A percentile compares a stretch with the other conserved stretches of the same genome.
phyloP scores from a whole-genome alignment of 2,329 filamentous ascomycete genomes.

The Juglanconis sp. region DNA sequence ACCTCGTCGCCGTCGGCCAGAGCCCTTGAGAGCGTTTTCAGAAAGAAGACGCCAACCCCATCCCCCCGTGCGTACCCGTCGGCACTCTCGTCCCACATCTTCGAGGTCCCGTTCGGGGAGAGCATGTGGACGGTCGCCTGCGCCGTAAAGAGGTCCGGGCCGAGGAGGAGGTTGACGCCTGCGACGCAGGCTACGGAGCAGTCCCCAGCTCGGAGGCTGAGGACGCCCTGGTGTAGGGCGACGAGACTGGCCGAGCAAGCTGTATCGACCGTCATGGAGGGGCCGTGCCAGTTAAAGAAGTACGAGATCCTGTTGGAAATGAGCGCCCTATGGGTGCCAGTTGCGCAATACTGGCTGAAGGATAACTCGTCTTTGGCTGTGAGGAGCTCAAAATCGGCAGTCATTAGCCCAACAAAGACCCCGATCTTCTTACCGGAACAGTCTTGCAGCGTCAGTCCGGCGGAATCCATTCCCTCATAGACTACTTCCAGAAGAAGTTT shows the following conservation, averaged over 20 bases:
- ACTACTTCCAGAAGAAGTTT: conserved; percentile 34
- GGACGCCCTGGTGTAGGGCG: conserved; percentile 42
- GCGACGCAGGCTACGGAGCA: conserved; percentile 39
- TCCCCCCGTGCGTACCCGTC: conserved; percentile 58
- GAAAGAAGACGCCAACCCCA: conserved; percentile 46
- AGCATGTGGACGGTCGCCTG: conserved; percentile 43
- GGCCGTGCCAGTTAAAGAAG: conserved; percentile 44
- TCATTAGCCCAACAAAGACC: conserved; percentile 38
- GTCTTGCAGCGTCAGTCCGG: conserved; percentile 31
- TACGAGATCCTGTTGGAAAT: conserved; percentile 46
- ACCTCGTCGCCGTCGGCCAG: conserved; percentile 47
- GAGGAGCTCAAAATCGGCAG: conserved; percentile 34
- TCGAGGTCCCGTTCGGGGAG: conserved; percentile 40
- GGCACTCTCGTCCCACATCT: conserved; percentile 47
- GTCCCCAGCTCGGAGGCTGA: conserved; percentile 38
- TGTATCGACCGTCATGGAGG: conserved; percentile 48
- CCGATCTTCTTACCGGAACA: conserved; percentile 33
- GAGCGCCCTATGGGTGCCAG: conserved; percentile 39
- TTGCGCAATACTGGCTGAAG: conserved; percentile 36
- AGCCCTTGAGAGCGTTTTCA: conserved; percentile 50
- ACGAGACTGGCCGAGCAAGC: conserved; percentile 48
- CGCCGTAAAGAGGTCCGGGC: conserved; percentile 41
- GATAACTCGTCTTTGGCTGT: conserved; percentile 31
- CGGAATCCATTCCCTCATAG: conserved; percentile 35
- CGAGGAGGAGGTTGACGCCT: conserved; percentile 40